Evolutionary conservation across 139 green algal genomes (phyloP).

Genomic region (Yamagishiella unicocca): DNA sequence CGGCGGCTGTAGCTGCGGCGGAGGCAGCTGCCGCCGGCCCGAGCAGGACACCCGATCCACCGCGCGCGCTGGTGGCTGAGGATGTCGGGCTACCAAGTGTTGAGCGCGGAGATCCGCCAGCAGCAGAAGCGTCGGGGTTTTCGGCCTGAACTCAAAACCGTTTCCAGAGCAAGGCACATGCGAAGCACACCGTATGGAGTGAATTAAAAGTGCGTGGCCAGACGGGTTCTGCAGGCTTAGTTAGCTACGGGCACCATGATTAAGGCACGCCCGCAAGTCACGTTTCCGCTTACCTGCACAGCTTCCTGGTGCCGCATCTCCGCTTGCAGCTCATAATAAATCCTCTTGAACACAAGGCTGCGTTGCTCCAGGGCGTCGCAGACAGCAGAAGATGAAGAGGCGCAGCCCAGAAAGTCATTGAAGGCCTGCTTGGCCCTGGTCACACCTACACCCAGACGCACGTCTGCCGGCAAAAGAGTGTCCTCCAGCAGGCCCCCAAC

Average conservation of each 20-base stretch:
- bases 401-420: neutral
- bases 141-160: too few species aligned
- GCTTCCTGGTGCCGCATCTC: neutral
- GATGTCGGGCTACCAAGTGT: neutral
- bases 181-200: too few species aligned
- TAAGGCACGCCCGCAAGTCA: neutral
- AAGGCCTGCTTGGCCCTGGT: neutral
- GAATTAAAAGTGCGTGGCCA: too few species aligned
- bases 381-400: neutral
- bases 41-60: neutral
- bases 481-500: slow-evolving; percentile 26
- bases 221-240: too few species aligned
- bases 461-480: neutral
- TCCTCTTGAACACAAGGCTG: neutral
- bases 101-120: neutral
- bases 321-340: slow-evolving; percentile 18
- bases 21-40: neutral
- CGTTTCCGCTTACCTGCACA: neutral
- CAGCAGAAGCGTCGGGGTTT: neutral
- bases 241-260: neutral
- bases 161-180: too few species aligned
- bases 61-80: neutral
- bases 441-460: neutral
- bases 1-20: neutral
- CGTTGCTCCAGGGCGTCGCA: neutral